Conservation (phyloP, 768 basidiomycete genomes). For the Tricholomella constricta region DNA sequence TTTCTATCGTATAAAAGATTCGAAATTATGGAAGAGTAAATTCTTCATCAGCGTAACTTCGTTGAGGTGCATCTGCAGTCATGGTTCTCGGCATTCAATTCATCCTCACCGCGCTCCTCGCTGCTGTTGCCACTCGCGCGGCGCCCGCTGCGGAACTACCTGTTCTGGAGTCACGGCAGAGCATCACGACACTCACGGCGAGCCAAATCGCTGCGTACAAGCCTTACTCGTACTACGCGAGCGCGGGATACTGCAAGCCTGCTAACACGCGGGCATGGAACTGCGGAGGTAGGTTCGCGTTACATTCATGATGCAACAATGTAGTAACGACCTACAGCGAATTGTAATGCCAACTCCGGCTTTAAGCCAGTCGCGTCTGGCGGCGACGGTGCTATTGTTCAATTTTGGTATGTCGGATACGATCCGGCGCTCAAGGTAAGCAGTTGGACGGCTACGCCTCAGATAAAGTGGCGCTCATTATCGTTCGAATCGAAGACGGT, state of each 20-base stretch:
- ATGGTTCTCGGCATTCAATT: constrained; percentile 1
- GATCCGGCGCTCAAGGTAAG: constrained; percentile 20
- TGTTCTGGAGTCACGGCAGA: constrained; percentile 14
- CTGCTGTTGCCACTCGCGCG: neutral
- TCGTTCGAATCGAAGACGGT: constrained; percentile 3
- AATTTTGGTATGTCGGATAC: constrained; percentile 40
- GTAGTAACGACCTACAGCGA: constrained; percentile 33
- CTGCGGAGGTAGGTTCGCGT: constrained; percentile 38
- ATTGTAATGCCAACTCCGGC: constrained; percentile 46
- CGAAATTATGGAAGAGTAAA: neutral
- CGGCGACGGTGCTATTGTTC: constrained; percentile 43
- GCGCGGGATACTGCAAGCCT: constrained; percentile 44
- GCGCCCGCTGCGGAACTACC: constrained; percentile 11
- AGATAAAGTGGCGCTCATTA: neutral
- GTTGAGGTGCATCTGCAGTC: neutral
- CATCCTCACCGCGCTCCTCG: constrained; percentile 6
- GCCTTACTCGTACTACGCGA: constrained; percentile 46
- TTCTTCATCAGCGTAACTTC: constrained; percentile 1
- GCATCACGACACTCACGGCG: constrained; percentile 32
- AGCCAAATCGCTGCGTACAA: constrained; percentile 38
- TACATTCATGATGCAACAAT: too few relatives aligned
- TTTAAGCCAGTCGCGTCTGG: constrained; percentile 47
- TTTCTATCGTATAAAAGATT: neutral
- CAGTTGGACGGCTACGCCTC: neutral
- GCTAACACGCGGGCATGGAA: constrained; percentile 42